Evolutionary conservation across 495 filamentous ascomycete species (phyloP).

Genomic region (Lasiosphaeria ovina): DNA sequence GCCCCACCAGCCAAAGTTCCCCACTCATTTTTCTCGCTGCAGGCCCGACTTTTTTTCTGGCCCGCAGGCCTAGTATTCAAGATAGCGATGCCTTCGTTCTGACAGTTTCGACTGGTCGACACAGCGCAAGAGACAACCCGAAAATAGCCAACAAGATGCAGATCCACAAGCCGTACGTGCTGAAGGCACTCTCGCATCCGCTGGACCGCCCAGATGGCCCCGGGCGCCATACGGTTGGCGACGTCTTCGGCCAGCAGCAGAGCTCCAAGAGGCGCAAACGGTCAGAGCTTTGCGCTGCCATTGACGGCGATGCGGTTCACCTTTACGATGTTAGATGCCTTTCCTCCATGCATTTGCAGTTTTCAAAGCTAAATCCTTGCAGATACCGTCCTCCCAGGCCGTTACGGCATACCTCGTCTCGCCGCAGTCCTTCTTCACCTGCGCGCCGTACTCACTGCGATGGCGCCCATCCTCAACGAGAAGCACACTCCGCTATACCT

Average conservation of each 20-base stretch:
- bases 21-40: slow-evolving; percentile 22
- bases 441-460: slow-evolving; percentile 72
- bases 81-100: slow-evolving; percentile 18
- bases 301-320: slow-evolving; percentile 89
- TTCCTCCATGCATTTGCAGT: not conserved
- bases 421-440: slow-evolving; percentile 75
- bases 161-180: slow-evolving; percentile 56
- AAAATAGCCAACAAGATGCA: slow-evolving; percentile 54
- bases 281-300: slow-evolving; percentile 74
- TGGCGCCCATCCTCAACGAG: slow-evolving; percentile 51
- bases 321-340: slow-evolving; percentile 76
- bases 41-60: slow-evolving; percentile 27
- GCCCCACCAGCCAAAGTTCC: slow-evolving; percentile 13
- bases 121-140: slow-evolving; percentile 7
- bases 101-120: slow-evolving; percentile 5
- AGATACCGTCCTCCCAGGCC: slow-evolving; percentile 78
- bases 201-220: slow-evolving; percentile 52
- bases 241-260: slow-evolving; percentile 66
- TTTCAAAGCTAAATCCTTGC: slow-evolving; percentile 22
- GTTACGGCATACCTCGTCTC: slow-evolving; percentile 83
- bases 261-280: slow-evolving; percentile 82
- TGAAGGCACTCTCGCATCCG: slow-evolving; percentile 65
- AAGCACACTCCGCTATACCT: slow-evolving; percentile 68
- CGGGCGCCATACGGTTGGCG: slow-evolving; percentile 60
- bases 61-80: slow-evolving; percentile 10